Base-by-base conservation (phyloP, 352 stramenopile genomes). In the Phytophthora uliginosa region DNA sequence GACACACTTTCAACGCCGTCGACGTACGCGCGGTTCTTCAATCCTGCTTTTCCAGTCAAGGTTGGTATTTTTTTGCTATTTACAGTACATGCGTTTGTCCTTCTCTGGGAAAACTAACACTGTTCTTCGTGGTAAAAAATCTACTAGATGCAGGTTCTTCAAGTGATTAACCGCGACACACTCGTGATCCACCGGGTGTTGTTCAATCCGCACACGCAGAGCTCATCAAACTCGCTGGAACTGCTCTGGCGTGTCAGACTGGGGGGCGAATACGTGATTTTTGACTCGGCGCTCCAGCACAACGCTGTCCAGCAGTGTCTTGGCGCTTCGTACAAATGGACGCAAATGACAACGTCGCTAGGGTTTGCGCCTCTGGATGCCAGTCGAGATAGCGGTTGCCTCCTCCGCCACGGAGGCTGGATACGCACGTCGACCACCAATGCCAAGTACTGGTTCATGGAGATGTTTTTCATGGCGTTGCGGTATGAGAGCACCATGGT, bases 401-500 rank as follows among this genome's bases (percentile, higher is more conserved):
- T 76, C 1, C 84, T 88, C 34, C 79, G 82, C 31, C 83, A 85
- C 60, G 85, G 80, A 34, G 85, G 85, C n/a, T 88, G 76, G 62
- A 55, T 90, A 20, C 79, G 79, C 26, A 73, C 80, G 22, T 71
- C 74, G 1, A 69, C 79, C 10, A 77, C 79, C n/a, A 84, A 74
- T 18, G 71, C 82, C 10, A 59, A 81, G 54, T 86, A 84, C 26
- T 92, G 85, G 85, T 68, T 81, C 51, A 77, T 81, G 53, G 85
- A 92, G 58, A 81, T 92, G 58, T 84, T 89, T 36, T 89, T 88
- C 62, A 82, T 91, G 64, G 78, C 83, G 31, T 72, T 90, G 33
- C 79, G 83, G 4, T 92, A 84, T 57, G 85, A 92, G 59, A 85
- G 78, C 50, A 63, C 76, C 13, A 84, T 92, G 69, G 69, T 92